phyloP scores from a whole-genome alignment of 2,329 filamentous ascomycete species.

The Sclerotinia borealis region DNA sequence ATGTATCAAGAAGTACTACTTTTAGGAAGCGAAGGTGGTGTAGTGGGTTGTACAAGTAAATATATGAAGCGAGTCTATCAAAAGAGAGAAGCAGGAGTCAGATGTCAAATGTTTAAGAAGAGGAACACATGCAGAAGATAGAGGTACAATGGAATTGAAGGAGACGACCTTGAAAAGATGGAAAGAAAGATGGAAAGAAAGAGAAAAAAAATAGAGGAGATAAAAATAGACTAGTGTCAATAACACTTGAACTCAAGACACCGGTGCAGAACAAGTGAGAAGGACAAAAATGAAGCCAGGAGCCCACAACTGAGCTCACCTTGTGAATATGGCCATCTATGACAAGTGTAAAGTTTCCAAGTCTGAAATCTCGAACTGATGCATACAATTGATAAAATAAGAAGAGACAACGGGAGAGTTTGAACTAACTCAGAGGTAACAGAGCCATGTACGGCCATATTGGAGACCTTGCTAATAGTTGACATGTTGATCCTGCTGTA shows the following conservation, averaged over 20 bases:
- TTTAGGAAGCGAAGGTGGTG: background rate
- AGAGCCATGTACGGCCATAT: background rate
- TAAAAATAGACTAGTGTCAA: background rate
- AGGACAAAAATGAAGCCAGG: background rate
- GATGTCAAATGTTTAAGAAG: background rate
- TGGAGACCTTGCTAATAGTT: background rate
- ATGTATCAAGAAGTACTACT: background rate
- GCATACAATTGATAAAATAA: background rate
- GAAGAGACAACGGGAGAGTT: background rate
- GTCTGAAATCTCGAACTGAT: background rate
- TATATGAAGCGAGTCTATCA: background rate
- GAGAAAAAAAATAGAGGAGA: background rate
- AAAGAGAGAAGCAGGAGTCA: background rate
- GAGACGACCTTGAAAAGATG: no score
- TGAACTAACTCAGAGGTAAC: background rate
- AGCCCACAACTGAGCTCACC: no score
- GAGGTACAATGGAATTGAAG: background rate
- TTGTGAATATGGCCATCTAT: background rate
- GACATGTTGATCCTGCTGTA: background rate
- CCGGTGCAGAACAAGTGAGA: no score
- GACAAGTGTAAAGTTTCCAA: background rate
- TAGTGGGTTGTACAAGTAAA: no score
- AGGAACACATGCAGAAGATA: background rate
- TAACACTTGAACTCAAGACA: background rate
- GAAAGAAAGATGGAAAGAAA: no score